Evolutionary conservation across 768 basidiomycete species (phyloP).

Genomic region (Hortiboletus flavorubellus): DNA sequence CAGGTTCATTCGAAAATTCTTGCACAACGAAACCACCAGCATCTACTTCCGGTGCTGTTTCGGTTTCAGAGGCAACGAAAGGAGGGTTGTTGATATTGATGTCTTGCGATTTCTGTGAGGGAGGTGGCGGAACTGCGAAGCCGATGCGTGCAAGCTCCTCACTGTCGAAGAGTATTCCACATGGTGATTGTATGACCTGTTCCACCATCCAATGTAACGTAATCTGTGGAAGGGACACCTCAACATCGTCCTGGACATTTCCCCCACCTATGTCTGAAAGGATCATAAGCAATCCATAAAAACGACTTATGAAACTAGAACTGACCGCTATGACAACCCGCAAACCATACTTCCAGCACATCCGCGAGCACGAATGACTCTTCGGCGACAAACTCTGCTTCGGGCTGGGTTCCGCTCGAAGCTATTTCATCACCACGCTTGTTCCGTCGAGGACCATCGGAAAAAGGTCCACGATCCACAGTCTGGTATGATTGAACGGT

Average conservation of each 20-base stretch:
- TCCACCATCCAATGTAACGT: constrained; percentile 78
- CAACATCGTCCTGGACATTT: constrained; percentile 40
- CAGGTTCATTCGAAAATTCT: neutral
- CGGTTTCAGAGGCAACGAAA: neutral
- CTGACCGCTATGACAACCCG: constrained; percentile 69
- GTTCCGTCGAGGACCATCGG: neutral
- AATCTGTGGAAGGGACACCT: constrained; percentile 51
- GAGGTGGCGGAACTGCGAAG: constrained; percentile 23
- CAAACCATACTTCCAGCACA: constrained; percentile 79
- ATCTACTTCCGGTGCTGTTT: neutral
- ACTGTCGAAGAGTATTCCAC: constrained; percentile 57
- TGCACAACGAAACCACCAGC: neutral
- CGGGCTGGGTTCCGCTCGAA: neutral
- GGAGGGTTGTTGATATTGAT: neutral
- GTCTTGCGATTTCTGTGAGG: constrained; percentile 1
- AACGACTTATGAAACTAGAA: neutral
- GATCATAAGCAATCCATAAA: neutral
- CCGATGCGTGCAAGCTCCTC: constrained; percentile 43
- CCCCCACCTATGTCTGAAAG: constrained; percentile 69
- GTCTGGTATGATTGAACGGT: neutral
- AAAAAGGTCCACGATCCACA: neutral
- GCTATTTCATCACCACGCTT: neutral
- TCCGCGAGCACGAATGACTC: constrained; percentile 33
- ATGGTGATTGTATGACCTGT: constrained; percentile 53
- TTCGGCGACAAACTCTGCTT: neutral